Evolutionary conservation across 2,329 filamentous ascomycete genomes (phyloP).

Genomic region (Pestalotiopsis sp.): DNA sequence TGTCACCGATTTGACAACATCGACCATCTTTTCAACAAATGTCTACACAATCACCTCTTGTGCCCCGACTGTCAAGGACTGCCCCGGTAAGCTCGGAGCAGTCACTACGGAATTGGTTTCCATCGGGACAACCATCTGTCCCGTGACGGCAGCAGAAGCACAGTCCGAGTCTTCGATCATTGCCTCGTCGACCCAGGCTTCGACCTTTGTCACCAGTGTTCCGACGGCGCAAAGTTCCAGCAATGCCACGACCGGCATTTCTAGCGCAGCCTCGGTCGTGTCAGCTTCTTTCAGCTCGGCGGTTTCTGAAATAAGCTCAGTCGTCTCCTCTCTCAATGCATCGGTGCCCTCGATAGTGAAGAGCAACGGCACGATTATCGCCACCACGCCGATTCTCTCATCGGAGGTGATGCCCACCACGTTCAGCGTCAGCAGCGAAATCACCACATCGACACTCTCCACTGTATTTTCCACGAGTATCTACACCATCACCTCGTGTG

Average conservation of each 20-base stretch:
- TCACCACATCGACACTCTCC: conserved; percentile 28
- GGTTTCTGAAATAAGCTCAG: conserved; percentile 19
- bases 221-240: not conserved
- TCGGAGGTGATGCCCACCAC: conserved; percentile 27
- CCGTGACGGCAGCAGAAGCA: conserved; percentile 18
- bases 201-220: conserved; percentile 10
- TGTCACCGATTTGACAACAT: conserved; percentile 17
- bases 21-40: conserved; percentile 31
- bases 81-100: conserved; percentile 22
- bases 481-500: conserved; percentile 30
- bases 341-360: conserved; percentile 6
- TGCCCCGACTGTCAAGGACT: conserved; percentile 26
- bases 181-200: not conserved
- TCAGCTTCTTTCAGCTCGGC: conserved; percentile 14
- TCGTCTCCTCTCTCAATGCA: conserved; percentile 17
- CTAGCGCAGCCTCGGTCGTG: conserved; percentile 14
- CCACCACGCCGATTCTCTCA: conserved; percentile 2
- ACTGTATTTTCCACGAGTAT: conserved; percentile 33
- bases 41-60: conserved; percentile 30
- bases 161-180: not conserved
- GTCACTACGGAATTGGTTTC: conserved; percentile 28
- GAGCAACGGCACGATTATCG: not conserved
- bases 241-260: conserved; percentile 11
- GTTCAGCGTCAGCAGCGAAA: conserved; percentile 30
- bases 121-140: conserved; percentile 26